A percentile compares a stretch with the other conserved stretches of the same genome.
These are phyloP conservation scores for Xylaria scruposa DNA, from an alignment of 495 filamentous ascomycete species.

Conservation along the genomic window DNA sequence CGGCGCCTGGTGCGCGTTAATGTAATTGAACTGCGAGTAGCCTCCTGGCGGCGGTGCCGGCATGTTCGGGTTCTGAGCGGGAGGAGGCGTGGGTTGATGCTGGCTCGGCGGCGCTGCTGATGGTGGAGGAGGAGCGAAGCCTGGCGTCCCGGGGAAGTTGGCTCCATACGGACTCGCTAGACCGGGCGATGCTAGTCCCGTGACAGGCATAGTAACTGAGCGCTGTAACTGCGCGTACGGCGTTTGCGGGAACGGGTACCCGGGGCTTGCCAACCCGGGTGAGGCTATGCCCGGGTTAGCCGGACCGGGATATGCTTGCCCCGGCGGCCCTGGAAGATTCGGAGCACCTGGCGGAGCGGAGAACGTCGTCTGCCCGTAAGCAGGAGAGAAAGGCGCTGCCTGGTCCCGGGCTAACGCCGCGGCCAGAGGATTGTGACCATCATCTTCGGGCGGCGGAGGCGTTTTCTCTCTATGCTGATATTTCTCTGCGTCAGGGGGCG, in stretches of 20 bases:
- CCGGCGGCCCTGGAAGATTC: slow-evolving; percentile 47
- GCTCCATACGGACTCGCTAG: slow-evolving; percentile 47
- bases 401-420: slow-evolving; percentile 73
- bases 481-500: slow-evolving; percentile 82
- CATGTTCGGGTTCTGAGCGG: slow-evolving; percentile 36
- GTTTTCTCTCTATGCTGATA: slow-evolving; percentile 89
- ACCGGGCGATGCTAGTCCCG: slow-evolving; percentile 38
- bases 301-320: slow-evolving; percentile 33
- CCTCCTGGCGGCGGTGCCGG: slow-evolving; percentile 50
- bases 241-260: slow-evolving; percentile 40
- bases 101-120: slow-evolving; percentile 34
- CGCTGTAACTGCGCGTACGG: slow-evolving; percentile 47
- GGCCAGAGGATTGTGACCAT: slow-evolving; percentile 71
- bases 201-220: slow-evolving; percentile 50
- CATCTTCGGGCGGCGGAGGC: slow-evolving; percentile 74
- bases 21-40: slow-evolving; percentile 66
- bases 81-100: slow-evolving; percentile 36
- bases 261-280: slow-evolving; percentile 41
- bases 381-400: slow-evolving; percentile 53
- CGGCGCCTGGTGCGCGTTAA: slow-evolving; percentile 33
- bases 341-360: slow-evolving; percentile 45
- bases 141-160: slow-evolving; percentile 49
- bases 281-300: slow-evolving; percentile 30
- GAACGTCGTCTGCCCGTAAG: slow-evolving; percentile 43
- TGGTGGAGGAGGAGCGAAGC: slow-evolving; percentile 41